Base-by-base conservation (phyloP, 164 flowering plant species). In the Santalum album region DNA sequence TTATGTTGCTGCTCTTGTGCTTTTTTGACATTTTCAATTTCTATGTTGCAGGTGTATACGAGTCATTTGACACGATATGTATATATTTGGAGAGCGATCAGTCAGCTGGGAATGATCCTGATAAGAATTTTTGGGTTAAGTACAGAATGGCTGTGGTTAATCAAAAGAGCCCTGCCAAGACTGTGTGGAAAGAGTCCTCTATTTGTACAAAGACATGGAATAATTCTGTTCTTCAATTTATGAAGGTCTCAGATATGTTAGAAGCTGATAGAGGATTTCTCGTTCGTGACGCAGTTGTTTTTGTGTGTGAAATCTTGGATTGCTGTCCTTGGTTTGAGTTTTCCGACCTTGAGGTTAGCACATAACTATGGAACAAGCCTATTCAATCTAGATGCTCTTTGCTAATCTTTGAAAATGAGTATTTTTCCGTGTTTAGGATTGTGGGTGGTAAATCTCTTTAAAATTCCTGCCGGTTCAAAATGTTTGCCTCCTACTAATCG, bases 271-370 rank as follows among this genome's bases (percentile, higher is more conserved):
- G 88, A 11, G 99, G 99, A 44, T 92, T 92, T 73, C 85, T 92
- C 56, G 75, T 80, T 36, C 99, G 99, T 46, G 99, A 89, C 58
- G 83, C 96, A 1, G 94, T 89, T 65, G 85, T 85, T 62, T 92
- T 92, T 76, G 96, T 92, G 22, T 92, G 99, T 69, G 96, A 92
- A 73, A 89, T 92, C 66, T 51, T 92, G 66, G 99, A 92, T 69
- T 92, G 91, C 80, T 92, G 96, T 70, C 99, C 99, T 1, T 92
- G 99, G 99, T 92, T 92, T 60, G 99, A 92, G 64, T 92, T 92
- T 76, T 72, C 94, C 58, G 99, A 89, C 60, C 72, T 92, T 23
- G 96, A 92, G 96, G 99, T 87, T 56, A 73, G 92, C 70, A 7
- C 12, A 17, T n/a, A n/a, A n/a, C n/a, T n/a, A n/a, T n/a, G n/a